These are phyloP conservation scores for Oryza glumipatula DNA, from an alignment of 176 grass and related monocot genomes.

Conservation along the genomic window DNA sequence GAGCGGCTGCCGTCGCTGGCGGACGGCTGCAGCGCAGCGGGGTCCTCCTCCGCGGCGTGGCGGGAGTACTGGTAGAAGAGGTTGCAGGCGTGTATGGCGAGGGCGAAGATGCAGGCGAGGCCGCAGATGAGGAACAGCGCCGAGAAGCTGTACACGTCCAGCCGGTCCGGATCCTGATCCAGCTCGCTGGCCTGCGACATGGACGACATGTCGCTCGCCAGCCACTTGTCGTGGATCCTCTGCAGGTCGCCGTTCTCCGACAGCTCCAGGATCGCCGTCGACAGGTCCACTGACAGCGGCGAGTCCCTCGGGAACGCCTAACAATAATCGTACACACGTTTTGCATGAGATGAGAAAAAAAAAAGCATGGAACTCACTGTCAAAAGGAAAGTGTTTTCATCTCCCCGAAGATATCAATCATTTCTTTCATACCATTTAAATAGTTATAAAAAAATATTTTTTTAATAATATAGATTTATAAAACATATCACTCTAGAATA, in stretches of 20 bases:
- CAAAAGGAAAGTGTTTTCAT: too few species aligned
- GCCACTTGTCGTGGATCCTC: constrained; percentile 80
- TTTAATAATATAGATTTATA: too few species aligned
- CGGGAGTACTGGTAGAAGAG: constrained; percentile 50
- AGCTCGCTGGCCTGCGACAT: constrained; percentile 32
- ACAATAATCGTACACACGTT: background rate
- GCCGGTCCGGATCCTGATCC: constrained; percentile 35
- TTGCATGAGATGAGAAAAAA: background rate
- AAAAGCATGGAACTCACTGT: background rate
- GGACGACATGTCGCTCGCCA: constrained; percentile 16
- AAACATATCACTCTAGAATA: too few species aligned
- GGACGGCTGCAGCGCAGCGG: background rate
- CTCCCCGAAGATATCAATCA: too few species aligned
- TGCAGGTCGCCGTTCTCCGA: constrained; percentile 91
- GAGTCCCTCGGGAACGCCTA: constrained; percentile 82
- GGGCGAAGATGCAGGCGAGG: constrained; percentile 58
- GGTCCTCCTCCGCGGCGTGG: constrained; percentile 28
- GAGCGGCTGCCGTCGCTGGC: background rate
- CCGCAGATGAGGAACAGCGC: constrained; percentile 81
- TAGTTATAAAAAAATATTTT: too few species aligned
- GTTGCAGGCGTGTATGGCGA: constrained; percentile 56
- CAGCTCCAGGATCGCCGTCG: constrained; percentile 76
- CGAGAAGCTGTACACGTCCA: constrained; percentile 73
- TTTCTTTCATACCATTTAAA: too few species aligned
- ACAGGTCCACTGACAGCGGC: constrained; percentile 69